Percentiles rank a stretch among this genome's conserved stretches.
phyloP scores from a whole-genome alignment of 768 basidiomycete species.

The Panellus pusillus region DNA sequence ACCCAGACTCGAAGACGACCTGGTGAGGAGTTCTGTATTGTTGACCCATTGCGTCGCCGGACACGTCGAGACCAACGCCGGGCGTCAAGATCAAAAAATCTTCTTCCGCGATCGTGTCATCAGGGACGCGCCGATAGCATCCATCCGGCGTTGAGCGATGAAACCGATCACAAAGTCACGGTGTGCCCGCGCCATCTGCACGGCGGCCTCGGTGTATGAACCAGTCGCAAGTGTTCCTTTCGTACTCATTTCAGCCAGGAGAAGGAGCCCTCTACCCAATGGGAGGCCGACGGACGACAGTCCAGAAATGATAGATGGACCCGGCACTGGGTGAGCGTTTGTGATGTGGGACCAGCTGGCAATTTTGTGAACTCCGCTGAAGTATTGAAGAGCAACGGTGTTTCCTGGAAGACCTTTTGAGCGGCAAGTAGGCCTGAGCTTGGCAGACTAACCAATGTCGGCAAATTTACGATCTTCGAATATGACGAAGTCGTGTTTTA shows the following conservation, averaged over 20 bases:
- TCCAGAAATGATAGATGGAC: constrained; percentile 92
- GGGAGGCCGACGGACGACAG: constrained; percentile 85
- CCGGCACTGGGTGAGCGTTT: constrained; percentile 94
- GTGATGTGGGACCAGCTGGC: constrained; percentile 96
- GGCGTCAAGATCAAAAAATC: constrained; percentile 93
- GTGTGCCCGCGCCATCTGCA: constrained; percentile 82
- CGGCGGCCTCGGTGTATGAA: constrained; percentile 78
- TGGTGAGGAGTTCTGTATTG: constrained; percentile 90
- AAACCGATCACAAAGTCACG: constrained; percentile 94
- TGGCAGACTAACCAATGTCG: constrained; percentile 75
- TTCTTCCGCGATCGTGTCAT: constrained; percentile 43
- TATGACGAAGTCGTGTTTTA: constrained; percentile 88
- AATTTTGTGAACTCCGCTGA: constrained; percentile 89
- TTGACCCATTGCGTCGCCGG: constrained; percentile 88
- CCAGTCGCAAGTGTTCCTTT: constrained; percentile 83
- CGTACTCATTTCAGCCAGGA: constrained; percentile 97
- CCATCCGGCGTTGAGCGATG: constrained; percentile 87
- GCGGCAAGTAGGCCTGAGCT: neutral
- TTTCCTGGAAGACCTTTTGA: constrained; percentile 62
- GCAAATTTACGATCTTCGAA: constrained; percentile 99
- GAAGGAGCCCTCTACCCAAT: constrained; percentile 79
- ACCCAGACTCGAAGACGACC: constrained; percentile 78
- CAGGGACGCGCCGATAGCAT: constrained; percentile 51
- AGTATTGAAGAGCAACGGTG: constrained; percentile 94
- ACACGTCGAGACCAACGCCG: constrained; percentile 81